Evolutionary conservation across 2,329 filamentous ascomycete genomes (phyloP).

Genomic region (Albophoma yamanashiensis): DNA sequence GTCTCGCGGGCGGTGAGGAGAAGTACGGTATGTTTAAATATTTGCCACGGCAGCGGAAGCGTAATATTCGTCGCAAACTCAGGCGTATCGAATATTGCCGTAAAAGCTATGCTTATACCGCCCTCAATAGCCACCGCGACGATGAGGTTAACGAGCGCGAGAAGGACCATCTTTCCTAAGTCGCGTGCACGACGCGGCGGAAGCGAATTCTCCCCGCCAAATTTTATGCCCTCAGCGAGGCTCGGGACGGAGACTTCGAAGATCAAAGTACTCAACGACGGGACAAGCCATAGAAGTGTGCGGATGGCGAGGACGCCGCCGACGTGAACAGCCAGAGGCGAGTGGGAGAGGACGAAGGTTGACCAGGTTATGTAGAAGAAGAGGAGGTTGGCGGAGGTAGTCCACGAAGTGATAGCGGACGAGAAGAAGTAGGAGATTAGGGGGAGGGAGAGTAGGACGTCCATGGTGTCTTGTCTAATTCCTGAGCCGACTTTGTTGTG

Average conservation of each 20-base stretch:
- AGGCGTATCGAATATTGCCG: background rate
- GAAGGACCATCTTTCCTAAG: conserved; percentile 23
- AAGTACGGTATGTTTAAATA: too few species aligned
- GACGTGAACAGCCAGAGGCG: too few species aligned
- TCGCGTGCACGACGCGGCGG: conserved; percentile 30
- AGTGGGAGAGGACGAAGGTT: conserved; percentile 26
- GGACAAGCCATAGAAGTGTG: too few species aligned
- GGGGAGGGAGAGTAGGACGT: conserved; percentile 65
- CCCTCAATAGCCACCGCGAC: background rate
- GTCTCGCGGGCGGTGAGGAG: too few species aligned
- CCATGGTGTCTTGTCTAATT: too few species aligned
- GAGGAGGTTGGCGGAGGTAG: conserved; percentile 63
- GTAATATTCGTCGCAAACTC: conserved; percentile 11
- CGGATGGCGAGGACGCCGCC: too few species aligned
- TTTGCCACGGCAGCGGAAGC: background rate
- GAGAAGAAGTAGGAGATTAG: conserved; percentile 53
- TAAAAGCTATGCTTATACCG: background rate
- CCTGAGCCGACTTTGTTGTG: background rate
- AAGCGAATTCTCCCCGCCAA: conserved; percentile 25
- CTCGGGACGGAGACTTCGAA: conserved; percentile 44
- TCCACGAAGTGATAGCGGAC: conserved; percentile 55
- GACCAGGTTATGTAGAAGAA: conserved; percentile 91
- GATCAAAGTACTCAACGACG: too few species aligned
- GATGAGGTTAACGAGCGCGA: conserved; percentile 31
- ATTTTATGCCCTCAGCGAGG: conserved; percentile 58